Evolutionary conservation across 1,139 yeast genomes (phyloP).

Genomic region (Pichia sp.): DNA sequence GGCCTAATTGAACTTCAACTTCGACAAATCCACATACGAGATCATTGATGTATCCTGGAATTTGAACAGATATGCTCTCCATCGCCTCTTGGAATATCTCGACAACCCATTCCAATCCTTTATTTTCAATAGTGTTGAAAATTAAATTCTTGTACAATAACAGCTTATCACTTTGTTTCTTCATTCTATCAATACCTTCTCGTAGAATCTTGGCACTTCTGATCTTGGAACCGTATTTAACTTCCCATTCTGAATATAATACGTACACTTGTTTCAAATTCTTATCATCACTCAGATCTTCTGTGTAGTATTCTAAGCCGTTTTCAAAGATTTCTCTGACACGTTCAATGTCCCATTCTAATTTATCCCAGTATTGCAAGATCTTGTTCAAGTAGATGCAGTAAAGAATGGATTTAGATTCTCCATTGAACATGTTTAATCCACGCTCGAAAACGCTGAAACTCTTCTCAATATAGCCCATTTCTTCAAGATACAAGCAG

Average conservation of each 20-base stretch:
- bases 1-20: conserved; percentile 47
- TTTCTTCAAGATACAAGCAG: conserved; percentile 58
- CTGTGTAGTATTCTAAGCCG: conserved; percentile 36
- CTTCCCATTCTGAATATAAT: conserved; percentile 64
- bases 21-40: conserved; percentile 33
- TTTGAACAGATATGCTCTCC: conserved; percentile 37
- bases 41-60: conserved; percentile 26
- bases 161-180: conserved; percentile 30
- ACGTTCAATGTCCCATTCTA: conserved; percentile 47
- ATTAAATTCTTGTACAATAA: conserved; percentile 34
- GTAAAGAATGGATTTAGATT: conserved; percentile 73
- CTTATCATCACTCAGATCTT: conserved; percentile 24
- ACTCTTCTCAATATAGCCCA: conserved; percentile 48
- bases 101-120: conserved; percentile 26
- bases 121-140: conserved; percentile 22
- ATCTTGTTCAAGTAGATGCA: conserved; percentile 60
- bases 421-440: conserved; percentile 56
- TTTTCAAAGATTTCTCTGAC: conserved; percentile 75
- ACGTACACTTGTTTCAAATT: conserved; percentile 45
- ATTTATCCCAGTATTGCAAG: conserved; percentile 32
- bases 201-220: conserved; percentile 44
- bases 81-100: conserved; percentile 43
- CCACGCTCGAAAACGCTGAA: conserved; percentile 71
- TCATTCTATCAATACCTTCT: conserved; percentile 36
- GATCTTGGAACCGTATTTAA: conserved; percentile 43